Evolutionary conservation across 306 rosid species (phyloP).

Genomic region (Glycyrrhiza uralensis): DNA sequence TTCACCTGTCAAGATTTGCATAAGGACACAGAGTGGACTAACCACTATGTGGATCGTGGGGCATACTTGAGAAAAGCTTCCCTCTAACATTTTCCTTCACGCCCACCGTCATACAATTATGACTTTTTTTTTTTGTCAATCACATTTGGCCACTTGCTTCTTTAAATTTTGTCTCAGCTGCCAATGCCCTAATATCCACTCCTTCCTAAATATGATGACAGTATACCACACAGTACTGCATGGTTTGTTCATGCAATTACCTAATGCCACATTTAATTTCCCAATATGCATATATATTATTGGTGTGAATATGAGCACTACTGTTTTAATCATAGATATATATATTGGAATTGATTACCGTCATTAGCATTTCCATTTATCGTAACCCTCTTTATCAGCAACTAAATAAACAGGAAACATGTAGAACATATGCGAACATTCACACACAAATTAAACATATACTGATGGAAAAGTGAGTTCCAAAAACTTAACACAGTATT

Average conservation of each 20-base stretch:
- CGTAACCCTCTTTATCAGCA: slow-evolving; percentile 9
- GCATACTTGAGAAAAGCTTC: slow-evolving; percentile 42
- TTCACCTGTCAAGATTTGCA: neutral
- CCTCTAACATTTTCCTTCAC: slow-evolving; percentile 25
- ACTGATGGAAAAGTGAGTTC: neutral
- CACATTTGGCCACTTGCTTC: slow-evolving; percentile 37
- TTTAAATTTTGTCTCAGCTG: slow-evolving; percentile 23
- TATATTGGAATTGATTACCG: neutral
- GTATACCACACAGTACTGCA: slow-evolving; percentile 19
- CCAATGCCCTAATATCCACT: slow-evolving; percentile 20
- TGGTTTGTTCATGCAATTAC: slow-evolving; percentile 38
- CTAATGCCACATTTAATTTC: slow-evolving; percentile 39
- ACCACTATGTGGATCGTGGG: slow-evolving; percentile 29
- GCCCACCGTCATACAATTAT: slow-evolving; percentile 32
- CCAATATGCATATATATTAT: slow-evolving; percentile 12
- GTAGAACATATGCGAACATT: slow-evolving; percentile 26
- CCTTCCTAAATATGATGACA: slow-evolving; percentile 23
- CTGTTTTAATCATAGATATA: too few relatives aligned
- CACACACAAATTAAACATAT: neutral
- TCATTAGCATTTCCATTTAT: slow-evolving; percentile 22
- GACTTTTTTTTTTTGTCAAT: slow-evolving; percentile 31
- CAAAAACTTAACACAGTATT: too few relatives aligned
- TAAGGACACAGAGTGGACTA: slow-evolving; percentile 11
- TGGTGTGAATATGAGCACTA: too few relatives aligned
- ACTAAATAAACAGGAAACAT: slow-evolving; percentile 26